Base-by-base conservation (phyloP, 108 stramenopile genomes). In the Pseudonitzschia delicatissima region DNA sequence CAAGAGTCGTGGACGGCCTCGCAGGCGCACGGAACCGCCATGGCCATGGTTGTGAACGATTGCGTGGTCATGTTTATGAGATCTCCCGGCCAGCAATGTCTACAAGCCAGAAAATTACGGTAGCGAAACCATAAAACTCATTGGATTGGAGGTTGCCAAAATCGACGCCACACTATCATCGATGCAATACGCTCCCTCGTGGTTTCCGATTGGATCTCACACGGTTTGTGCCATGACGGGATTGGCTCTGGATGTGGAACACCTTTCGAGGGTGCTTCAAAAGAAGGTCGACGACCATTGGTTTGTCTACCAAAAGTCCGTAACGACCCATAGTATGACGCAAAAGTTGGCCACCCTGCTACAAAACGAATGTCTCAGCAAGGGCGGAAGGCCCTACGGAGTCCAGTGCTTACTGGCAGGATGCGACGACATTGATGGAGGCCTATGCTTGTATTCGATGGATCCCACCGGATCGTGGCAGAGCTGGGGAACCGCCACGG, bases 401-500 rank as follows among this genome's bases (percentile, higher is more conserved):
- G 64, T 71, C 6, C 75, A 76, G 44, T 48, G 33, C 27, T 17
- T 76, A 45, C 5, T 76, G 25, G 42, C 68, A 17, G 77, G 77
- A 17, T 36, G 45, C 15, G 62, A 68, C 47, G 67, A 68, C 26
- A 45, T 42, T 15, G 45, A 72, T 51, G 34, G 32, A 18, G n/a
- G 42, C 20, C 40, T 73, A n/a, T 63, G 57, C 53, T 32, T 72
- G 5, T 77, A 77, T 32, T 40, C 71, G 13, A 62, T 73, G 3
- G 77, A 72, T 60, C 77, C 77, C 4, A 64, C 50, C 51, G 77
- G 77, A 12, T 44, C 7, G 5, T 77, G 77, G 71, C 71, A 72
- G 28, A 67, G 49, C 12, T 77, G 71, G 77, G 71, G 71, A 29
- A 53, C 32, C 11, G 63, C 45, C 6, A 68, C 77, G 2, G 71